A percentile compares a stretch with the other conserved stretches of the same genome.
Evolutionary conservation across 495 filamentous ascomycete genomes (phyloP).

Genomic region (Massariosphaeria phaeospora): DNA sequence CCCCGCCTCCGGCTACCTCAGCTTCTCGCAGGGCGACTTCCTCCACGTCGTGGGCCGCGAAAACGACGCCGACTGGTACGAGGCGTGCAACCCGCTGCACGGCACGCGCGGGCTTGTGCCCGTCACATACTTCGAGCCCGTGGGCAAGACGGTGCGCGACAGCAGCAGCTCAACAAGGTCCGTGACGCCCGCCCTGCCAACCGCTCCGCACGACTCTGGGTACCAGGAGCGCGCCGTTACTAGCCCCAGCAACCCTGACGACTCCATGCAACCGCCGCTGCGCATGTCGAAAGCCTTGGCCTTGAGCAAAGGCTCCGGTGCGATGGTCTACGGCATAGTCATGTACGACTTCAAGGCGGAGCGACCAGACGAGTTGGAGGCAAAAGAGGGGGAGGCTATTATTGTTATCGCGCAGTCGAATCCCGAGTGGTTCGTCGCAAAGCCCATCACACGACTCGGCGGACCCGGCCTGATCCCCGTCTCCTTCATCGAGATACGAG

Average conservation of each 20-base stretch:
- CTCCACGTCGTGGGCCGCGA: slow-evolving; percentile 97
- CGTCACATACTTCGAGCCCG: slow-evolving; percentile 83
- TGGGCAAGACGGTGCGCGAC: slow-evolving; percentile 86
- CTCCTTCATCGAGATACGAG: slow-evolving; percentile 92
- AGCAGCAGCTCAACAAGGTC: slow-evolving; percentile 72
- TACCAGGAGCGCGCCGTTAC: slow-evolving; percentile 57
- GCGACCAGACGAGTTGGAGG: slow-evolving; percentile 89
- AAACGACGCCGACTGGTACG: slow-evolving; percentile 94
- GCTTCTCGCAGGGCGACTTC: slow-evolving; percentile 91
- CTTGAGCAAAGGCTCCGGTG: slow-evolving; percentile 60
- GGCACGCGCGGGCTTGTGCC: slow-evolving; percentile 87
- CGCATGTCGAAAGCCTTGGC: slow-evolving; percentile 53
- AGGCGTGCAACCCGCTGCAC: slow-evolving; percentile 94
- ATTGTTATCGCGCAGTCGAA: slow-evolving; percentile 99
- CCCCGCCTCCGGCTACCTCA: slow-evolving; percentile 63
- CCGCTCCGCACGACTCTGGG: slow-evolving; percentile 62
- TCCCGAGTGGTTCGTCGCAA: slow-evolving; percentile 98
- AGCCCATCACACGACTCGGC: slow-evolving; percentile 90
- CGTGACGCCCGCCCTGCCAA: slow-evolving; percentile 6
- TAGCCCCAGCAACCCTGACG: slow-evolving; percentile 33
- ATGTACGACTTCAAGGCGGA: slow-evolving; percentile 97
- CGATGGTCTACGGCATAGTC: slow-evolving; percentile 94
- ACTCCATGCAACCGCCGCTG: slow-evolving; percentile 39
- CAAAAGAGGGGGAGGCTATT: slow-evolving; percentile 90
- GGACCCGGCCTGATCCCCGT: slow-evolving; percentile 95